A percentile compares a stretch with the other conserved stretches of the same genome.
Conservation (phyloP, 305 asterid species). For the Solanum chacoense region DNA sequence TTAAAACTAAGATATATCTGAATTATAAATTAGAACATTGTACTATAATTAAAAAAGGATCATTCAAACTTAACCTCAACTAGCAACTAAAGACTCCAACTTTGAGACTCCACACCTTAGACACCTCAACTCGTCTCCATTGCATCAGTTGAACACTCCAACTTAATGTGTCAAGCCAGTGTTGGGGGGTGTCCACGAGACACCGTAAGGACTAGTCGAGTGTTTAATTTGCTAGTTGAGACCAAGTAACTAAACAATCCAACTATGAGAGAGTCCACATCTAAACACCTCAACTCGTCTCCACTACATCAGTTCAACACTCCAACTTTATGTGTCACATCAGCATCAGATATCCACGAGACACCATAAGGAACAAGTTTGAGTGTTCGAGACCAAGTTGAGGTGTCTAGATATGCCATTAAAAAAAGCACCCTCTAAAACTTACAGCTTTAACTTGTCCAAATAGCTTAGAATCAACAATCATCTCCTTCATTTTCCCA, state of each 20-base stretch:
- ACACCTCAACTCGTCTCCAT: not conserved
- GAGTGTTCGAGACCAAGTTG: not conserved
- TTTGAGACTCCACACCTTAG: not conserved
- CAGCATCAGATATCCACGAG: not conserved
- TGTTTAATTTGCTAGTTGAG: not conserved
- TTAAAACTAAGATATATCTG: not conserved
- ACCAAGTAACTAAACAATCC: not conserved
- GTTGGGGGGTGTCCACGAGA: not conserved
- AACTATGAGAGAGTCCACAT: not conserved
- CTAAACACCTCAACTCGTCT: not conserved
- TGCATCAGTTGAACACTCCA: not conserved
- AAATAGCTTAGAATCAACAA: conserved; percentile 30
- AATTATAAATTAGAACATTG: not conserved
- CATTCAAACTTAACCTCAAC: not conserved
- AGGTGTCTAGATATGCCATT: not conserved
- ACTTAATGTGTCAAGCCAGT: not conserved
- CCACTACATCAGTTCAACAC: not conserved
- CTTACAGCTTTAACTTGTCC: conserved; percentile 57
- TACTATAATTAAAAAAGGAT: not conserved
- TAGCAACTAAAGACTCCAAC: not conserved
- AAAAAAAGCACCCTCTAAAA: not conserved
- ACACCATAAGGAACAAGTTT: not conserved
- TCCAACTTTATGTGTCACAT: not conserved
- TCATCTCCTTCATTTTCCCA: conserved; percentile 41
- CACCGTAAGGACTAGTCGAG: not conserved